Evolutionary conservation across 139 green algal species (phyloP).

Genomic region (Picochlorum sp.): DNA sequence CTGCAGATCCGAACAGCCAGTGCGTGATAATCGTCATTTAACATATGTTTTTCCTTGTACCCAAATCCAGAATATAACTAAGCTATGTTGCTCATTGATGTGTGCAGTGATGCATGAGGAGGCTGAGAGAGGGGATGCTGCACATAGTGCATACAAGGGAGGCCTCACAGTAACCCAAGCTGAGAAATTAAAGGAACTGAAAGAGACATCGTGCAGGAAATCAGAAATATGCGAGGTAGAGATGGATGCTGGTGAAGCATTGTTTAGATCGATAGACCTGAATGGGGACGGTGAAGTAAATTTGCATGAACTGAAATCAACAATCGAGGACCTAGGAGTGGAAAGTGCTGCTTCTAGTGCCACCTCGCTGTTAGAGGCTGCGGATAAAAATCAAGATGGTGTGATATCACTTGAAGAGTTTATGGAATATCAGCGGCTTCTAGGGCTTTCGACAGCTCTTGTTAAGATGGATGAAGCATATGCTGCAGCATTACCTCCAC

Average conservation of each 20-base stretch:
- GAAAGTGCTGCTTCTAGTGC: neutral
- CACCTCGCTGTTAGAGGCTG: neutral
- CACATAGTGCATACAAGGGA: constrained; percentile 83
- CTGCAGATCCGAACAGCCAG: neutral
- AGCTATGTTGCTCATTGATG: too few species aligned
- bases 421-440: constrained; percentile 12
- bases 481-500: neutral
- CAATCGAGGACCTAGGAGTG: constrained; percentile 33
- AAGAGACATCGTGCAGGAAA: neutral
- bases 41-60: neutral
- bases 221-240: neutral
- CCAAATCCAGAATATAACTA: too few species aligned
- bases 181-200: constrained; percentile 36
- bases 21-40: neutral
- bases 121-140: constrained; percentile 65
- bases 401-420: constrained; percentile 27
- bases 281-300: constrained; percentile 44
- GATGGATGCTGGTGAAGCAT: constrained; percentile 4
- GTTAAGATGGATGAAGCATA: constrained; percentile 2
- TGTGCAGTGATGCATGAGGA: constrained; percentile 65
- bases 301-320: constrained; percentile 27
- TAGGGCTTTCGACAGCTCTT: constrained; percentile 10
- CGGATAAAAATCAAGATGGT: constrained; percentile 11
- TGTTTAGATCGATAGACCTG: constrained; percentile 42
- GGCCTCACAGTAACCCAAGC: constrained; percentile 50